Percentiles rank a stretch among this genome's conserved stretches.
Evolutionary conservation across 148 eudicot genomes (phyloP).

Genomic region (Pouteria glomerata): DNA sequence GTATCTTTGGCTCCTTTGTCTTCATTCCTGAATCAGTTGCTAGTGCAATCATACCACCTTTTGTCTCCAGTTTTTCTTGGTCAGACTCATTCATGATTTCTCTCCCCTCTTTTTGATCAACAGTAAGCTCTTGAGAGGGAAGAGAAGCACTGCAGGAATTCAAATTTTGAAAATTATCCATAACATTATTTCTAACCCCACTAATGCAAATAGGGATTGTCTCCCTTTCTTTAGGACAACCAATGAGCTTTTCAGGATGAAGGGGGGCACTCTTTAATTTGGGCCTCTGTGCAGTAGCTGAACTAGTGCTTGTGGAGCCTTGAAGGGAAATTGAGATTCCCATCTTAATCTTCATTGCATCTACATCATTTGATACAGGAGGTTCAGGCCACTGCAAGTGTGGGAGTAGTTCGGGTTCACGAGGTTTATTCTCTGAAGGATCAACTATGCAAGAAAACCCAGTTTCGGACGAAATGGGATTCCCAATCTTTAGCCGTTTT

Average conservation of each 20-base stretch:
- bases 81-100: conserved; percentile 14
- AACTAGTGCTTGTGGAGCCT: conserved; percentile 6
- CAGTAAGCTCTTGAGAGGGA: conserved; percentile 19
- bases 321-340: not conserved
- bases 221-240: conserved; percentile 7
- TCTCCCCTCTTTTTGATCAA: conserved; percentile 27
- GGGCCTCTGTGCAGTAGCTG: conserved; percentile 11
- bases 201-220: not conserved
- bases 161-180: conserved; percentile 15
- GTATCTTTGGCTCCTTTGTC: conserved; percentile 34
- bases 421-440: conserved; percentile 18
- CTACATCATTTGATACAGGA: not conserved
- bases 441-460: conserved; percentile 17
- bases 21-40: conserved; percentile 19
- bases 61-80: conserved; percentile 17
- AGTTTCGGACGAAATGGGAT: conserved; percentile 11
- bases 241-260: conserved; percentile 24
- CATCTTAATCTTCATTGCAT: not conserved
- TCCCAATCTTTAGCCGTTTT: conserved; percentile 36
- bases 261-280: conserved; percentile 11
- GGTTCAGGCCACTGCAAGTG: conserved; percentile 4
- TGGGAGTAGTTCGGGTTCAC: conserved; percentile 18
- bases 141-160: conserved; percentile 18
- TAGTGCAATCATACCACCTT: conserved; percentile 19
- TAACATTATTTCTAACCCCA: conserved; percentile 13